These are phyloP conservation scores for Dothistroma pini DNA, from an alignment of 2,329 filamentous ascomycete genomes.

Conservation along the genomic window DNA sequence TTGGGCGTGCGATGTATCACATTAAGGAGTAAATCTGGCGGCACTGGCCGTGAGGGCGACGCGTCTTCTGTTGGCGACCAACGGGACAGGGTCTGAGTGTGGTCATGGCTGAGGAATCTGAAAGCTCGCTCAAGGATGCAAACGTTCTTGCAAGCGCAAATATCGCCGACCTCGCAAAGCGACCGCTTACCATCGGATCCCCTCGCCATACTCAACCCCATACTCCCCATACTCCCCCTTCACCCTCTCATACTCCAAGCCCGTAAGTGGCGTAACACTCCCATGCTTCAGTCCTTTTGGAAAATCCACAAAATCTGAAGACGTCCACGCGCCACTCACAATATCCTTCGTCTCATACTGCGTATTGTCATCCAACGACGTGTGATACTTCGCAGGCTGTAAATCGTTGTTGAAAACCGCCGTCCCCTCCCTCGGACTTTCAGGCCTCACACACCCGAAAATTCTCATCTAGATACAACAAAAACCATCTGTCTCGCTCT, in stretches of 20 bases:
- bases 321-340: constrained; percentile 46
- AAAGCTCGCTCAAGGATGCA: no score
- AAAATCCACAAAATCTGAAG: constrained; percentile 42
- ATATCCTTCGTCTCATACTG: constrained; percentile 48
- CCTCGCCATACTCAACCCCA: background rate
- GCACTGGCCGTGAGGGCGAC: no score
- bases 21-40: no score
- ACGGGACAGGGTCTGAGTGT: no score
- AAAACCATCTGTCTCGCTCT: constrained; percentile 48
- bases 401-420: constrained; percentile 43
- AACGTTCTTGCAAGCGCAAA: no score
- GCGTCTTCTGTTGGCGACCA: no score
- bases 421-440: constrained; percentile 34
- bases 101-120: no score
- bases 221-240: constrained; percentile 41
- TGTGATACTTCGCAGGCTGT: constrained; percentile 35
- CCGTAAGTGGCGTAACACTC: constrained; percentile 49
- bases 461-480: constrained; percentile 48
- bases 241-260: no score
- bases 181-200: background rate
- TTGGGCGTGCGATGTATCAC: no score
- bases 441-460: constrained; percentile 2
- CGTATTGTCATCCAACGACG: constrained; percentile 53
- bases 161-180: no score
- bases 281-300: constrained; percentile 52